Evolutionary conservation across 805 yeast species (phyloP).

Genomic region (Ogataea glucozyma): DNA sequence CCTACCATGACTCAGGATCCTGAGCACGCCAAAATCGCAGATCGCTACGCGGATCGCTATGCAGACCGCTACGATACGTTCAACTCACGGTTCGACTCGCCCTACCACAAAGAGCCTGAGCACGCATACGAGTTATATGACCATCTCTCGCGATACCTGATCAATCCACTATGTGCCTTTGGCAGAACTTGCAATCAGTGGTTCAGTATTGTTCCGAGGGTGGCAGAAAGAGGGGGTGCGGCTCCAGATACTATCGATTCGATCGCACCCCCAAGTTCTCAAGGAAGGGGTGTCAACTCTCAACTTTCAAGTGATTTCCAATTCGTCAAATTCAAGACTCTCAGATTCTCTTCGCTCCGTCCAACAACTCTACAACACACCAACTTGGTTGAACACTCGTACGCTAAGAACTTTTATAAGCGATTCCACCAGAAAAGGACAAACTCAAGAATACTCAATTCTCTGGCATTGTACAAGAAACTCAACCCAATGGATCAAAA

Average conservation of each 20-base stretch:
- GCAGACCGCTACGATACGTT: slow-evolving; percentile 4
- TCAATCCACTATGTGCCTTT: slow-evolving; percentile 2
- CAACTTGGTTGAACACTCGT: slow-evolving; percentile 6
- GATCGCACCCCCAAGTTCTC: slow-evolving; percentile 2
- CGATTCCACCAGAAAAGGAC: slow-evolving; percentile 17
- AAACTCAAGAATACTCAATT: slow-evolving; percentile 19
- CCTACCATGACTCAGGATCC: neutral
- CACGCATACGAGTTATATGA: neutral
- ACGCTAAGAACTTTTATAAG: slow-evolving; percentile 19
- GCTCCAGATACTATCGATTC: neutral
- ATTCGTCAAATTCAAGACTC: slow-evolving; percentile 11
- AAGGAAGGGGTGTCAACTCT: neutral
- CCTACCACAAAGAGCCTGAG: slow-evolving; percentile 7
- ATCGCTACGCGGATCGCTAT: neutral
- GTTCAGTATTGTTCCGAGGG: slow-evolving; percentile 2
- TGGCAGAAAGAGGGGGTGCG: slow-evolving; percentile 5
- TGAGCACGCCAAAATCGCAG: neutral
- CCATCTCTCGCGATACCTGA: neutral
- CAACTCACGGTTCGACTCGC: slow-evolving; percentile 10
- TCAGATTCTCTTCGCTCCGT: slow-evolving; percentile 4
- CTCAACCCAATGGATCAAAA: slow-evolving; percentile 11
- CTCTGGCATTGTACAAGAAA: slow-evolving; percentile 16
- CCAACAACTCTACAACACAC: neutral
- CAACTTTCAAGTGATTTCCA: too few relatives aligned
- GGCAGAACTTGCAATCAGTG: neutral